Base-by-base conservation (phyloP, 192 early-diverging fungal species). In the Backusella tuberculispora region DNA sequence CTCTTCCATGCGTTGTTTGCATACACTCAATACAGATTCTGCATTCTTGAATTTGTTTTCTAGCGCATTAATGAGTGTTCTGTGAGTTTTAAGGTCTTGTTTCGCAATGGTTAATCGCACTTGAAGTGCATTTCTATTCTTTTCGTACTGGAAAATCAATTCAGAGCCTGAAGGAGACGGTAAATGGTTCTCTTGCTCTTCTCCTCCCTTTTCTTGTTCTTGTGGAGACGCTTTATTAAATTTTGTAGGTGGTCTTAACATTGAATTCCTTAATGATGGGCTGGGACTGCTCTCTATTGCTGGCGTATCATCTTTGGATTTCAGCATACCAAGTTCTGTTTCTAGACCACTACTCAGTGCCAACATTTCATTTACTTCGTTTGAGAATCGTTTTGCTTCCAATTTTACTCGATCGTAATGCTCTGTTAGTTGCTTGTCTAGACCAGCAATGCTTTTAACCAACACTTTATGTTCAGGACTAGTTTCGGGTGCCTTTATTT, bases 361-460 rank as follows among this genome's bases (percentile, higher is more conserved):
- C 15, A 56, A 3, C 50, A 71, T 38, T 41, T 71, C 70, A 40
- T 38, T 29, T 38, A 71, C 45, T 53, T 71, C 70, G 8, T 71
- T 71, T n/a, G 47, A 56, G 45, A 71, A 71, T 19, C 47, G 14
- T n/a, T 71, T 48, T 34, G 70, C 70, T 37, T 71, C 70, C 3
- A 71, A 17, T 19, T 56, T 48, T 8, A 71, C 48, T 41, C 45
- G 15, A 19, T 71, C 47, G 17, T 71, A 56, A 15, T 71, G 70
- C 5, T 71, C 70, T 21, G 47, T 56, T 12, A 71, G 26, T 21
- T 71, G 70, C 24, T 71, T 34, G 29, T 56, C 50, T 41, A 71
- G 24, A 41, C 34, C 17, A 13, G 48, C 50, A 5, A 69, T 26
- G 6, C 44, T 47, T 26, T 69, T 69, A 5, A 69, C 45, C 12